Percentiles rank a stretch among this genome's conserved stretches.
phyloP scores from a whole-genome alignment of 768 basidiomycete species.

The Imleria badia region DNA sequence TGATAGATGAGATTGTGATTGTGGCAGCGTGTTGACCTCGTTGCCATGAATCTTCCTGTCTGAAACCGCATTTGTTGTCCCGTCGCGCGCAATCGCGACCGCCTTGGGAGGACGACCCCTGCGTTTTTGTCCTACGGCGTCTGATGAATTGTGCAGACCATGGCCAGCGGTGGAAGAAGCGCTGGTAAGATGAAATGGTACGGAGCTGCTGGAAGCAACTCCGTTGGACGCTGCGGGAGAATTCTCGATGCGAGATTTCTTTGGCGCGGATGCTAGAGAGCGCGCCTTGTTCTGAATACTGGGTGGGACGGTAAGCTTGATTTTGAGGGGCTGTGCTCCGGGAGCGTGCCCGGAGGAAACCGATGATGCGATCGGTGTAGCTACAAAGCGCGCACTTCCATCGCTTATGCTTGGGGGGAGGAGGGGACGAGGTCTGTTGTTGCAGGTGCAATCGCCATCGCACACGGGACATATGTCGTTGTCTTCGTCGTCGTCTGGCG shows the following conservation, averaged over 20 bases:
- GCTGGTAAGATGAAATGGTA: conserved; percentile 6
- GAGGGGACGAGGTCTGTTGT: conserved; percentile 42
- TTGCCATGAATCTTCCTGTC: conserved; percentile 28
- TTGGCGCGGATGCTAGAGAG: conserved; percentile 24
- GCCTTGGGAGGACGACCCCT: conserved; percentile 59
- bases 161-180: conserved; percentile 30
- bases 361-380: conserved; percentile 39
- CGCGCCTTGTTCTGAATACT: conserved; percentile 49
- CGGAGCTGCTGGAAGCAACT: conserved; percentile 32
- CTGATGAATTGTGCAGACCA: conserved; percentile 21
- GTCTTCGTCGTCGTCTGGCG: conserved; percentile 68
- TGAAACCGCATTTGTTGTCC: conserved; percentile 14
- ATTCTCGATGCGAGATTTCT: conserved; percentile 27
- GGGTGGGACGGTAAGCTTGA: conserved; percentile 67
- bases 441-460: conserved; percentile 86
- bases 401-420: conserved; percentile 29
- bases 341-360: conserved; percentile 31
- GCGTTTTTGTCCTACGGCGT: conserved; percentile 39
- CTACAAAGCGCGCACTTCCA: conserved; percentile 39
- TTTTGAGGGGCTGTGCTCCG: conserved; percentile 52
- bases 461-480: conserved; percentile 88
- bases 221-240: conserved; percentile 39
- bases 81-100: conserved; percentile 34
- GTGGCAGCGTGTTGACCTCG: conserved; percentile 35
- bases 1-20: conserved; percentile 37